These are phyloP conservation scores for Lactarius akahatsu DNA, from an alignment of 768 basidiomycete species.

Conservation along the genomic window DNA sequence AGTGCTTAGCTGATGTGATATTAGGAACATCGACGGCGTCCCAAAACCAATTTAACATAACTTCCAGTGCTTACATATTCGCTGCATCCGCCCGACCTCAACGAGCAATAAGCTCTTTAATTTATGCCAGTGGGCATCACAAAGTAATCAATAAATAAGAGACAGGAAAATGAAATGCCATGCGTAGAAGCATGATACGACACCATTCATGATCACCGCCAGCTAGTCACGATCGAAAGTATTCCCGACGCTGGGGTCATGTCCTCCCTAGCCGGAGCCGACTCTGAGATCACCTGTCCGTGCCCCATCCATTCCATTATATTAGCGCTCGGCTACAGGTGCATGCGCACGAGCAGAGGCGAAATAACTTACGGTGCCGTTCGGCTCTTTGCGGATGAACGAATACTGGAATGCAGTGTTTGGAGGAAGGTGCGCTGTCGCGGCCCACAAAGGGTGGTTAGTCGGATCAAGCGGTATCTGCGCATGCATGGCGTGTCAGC, in stretches of 20 bases:
- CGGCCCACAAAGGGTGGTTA: constrained; percentile 54
- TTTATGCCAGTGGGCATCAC: not conserved
- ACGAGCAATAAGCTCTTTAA: not conserved
- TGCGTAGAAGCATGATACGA: not conserved
- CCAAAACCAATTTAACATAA: not conserved
- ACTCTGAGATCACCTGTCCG: constrained; percentile 51
- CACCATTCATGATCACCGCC: constrained; percentile 39
- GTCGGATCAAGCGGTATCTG: constrained; percentile 55
- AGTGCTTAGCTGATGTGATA: too few species aligned
- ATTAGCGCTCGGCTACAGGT: constrained; percentile 32
- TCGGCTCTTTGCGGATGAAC: constrained; percentile 53
- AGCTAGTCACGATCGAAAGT: constrained; percentile 44
- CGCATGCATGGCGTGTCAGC: not conserved
- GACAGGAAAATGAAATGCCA: too few species aligned
- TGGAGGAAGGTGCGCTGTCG: constrained; percentile 51
- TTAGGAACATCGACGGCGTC: too few species aligned
- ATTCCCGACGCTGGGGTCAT: constrained; percentile 37
- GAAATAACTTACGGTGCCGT: constrained; percentile 44
- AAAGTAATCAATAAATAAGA: too few species aligned
- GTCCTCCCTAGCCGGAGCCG: constrained; percentile 54
- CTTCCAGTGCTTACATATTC: not conserved
- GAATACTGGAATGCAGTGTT: constrained; percentile 56
- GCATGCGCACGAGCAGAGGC: not conserved
- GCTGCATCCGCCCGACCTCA: not conserved
- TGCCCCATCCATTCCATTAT: not conserved